These are phyloP conservation scores for Sugiyamaella grinbergsii DNA, from an alignment of 1,139 yeast genomes.

Conservation along the genomic window DNA sequence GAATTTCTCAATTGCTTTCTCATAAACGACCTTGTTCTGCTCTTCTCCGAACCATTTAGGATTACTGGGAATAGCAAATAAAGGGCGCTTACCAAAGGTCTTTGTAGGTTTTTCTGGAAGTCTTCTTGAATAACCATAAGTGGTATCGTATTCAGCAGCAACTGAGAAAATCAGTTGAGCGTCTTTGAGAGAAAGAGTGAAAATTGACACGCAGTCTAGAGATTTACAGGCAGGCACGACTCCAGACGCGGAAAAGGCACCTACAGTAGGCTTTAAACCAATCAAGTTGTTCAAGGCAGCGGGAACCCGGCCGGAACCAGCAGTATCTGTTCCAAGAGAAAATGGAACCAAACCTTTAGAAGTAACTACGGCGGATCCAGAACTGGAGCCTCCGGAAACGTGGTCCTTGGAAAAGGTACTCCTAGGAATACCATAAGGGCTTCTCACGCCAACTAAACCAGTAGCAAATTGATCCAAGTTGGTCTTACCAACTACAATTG, in stretches of 20 bases:
- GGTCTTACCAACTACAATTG: conserved; percentile 88
- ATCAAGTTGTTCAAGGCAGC: conserved; percentile 91
- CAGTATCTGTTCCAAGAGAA: conserved; percentile 93
- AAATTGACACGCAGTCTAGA: conserved; percentile 86
- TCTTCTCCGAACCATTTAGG: conserved; percentile 79
- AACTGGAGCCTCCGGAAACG: conserved; percentile 92
- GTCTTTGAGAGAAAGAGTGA: conserved; percentile 73
- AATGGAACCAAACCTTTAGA: conserved; percentile 87
- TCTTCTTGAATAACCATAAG: conserved; percentile 79
- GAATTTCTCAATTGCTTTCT: conserved; percentile 61
- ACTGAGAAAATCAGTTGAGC: conserved; percentile 75
- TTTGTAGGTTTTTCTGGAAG: conserved; percentile 67
- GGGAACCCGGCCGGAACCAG: conserved; percentile 98
- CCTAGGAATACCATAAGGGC: conserved; percentile 89
- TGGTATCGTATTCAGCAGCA: conserved; percentile 70
- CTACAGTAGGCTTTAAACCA: conserved; percentile 91
- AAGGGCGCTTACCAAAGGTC: conserved; percentile 60
- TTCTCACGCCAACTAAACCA: conserved; percentile 91
- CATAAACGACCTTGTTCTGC: conserved; percentile 71
- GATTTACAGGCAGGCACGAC: conserved; percentile 98
- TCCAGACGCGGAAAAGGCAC: conserved; percentile 79
- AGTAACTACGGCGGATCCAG: conserved; percentile 93
- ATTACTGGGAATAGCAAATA: conserved; percentile 71
- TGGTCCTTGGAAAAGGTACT: conserved; percentile 73
- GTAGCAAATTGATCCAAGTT: conserved; percentile 96